Evolutionary conservation across 1,139 yeast species (phyloP).

Genomic region (Diutina pseudorugosa): DNA sequence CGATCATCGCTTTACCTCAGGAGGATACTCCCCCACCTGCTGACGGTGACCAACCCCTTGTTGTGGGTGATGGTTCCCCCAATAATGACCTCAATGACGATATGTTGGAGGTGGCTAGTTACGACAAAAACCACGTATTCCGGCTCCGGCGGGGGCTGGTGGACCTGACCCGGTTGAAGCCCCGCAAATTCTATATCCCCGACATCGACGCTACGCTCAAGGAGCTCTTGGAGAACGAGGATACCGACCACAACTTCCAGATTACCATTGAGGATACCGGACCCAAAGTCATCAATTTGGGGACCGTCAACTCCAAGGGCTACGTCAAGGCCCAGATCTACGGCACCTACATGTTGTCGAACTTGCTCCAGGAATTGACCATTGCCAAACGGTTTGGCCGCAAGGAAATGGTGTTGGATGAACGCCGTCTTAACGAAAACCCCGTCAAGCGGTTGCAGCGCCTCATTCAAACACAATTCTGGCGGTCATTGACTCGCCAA

Average conservation of each 20-base stretch:
- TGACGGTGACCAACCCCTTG: not conserved
- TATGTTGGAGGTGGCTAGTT: not conserved
- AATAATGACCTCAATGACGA: not conserved
- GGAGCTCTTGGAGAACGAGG: conserved; percentile 64
- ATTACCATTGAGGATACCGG: conserved; percentile 90
- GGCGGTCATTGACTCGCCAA: conserved; percentile 69
- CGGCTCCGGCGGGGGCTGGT: not conserved
- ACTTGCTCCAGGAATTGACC: conserved; percentile 79
- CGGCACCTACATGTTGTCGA: conserved; percentile 88
- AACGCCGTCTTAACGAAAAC: conserved; percentile 73
- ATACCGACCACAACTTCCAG: conserved; percentile 77
- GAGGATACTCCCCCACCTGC: not conserved
- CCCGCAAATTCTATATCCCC: conserved; percentile 46
- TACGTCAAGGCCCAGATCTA: conserved; percentile 60
- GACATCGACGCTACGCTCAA: conserved; percentile 66
- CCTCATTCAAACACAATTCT: conserved; percentile 64
- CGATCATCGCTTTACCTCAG: not conserved
- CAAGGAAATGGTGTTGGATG: conserved; percentile 67
- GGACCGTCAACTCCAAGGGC: conserved; percentile 80
- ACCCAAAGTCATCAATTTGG: conserved; percentile 76
- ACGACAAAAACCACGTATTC: not conserved
- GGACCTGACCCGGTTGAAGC: not conserved
- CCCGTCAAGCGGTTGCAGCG: conserved; percentile 74
- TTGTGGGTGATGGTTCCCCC: too few relatives aligned
- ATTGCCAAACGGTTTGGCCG: conserved; percentile 77